Percentiles rank a stretch among this genome's conserved stretches.
Evolutionary conservation across 345 rosid genomes (phyloP).

Genomic region (Corchorus olitorius): DNA sequence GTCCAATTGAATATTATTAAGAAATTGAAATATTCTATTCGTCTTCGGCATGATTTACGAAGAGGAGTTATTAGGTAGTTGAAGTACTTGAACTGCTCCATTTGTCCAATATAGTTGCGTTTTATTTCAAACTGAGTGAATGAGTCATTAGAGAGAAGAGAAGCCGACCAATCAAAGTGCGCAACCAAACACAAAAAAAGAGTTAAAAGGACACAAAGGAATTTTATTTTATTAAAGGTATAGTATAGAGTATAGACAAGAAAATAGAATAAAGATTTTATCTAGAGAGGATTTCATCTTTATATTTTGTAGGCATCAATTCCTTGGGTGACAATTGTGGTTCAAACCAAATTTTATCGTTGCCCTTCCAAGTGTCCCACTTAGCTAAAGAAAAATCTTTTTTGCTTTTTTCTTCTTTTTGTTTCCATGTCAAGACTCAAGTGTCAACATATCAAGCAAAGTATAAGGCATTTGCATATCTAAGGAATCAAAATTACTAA

Average conservation of each 20-base stretch:
- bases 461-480: too few species aligned
- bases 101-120: background rate
- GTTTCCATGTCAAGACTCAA: too few species aligned
- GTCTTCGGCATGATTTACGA: constrained; percentile 2
- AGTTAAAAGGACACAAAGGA: background rate
- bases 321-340: background rate
- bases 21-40: background rate
- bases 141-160: background rate
- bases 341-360: background rate
- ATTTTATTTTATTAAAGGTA: background rate
- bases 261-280: background rate
- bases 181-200: background rate
- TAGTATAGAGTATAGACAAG: background rate
- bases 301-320: background rate
- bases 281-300: background rate
- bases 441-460: too few species aligned
- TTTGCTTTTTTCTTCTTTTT: too few species aligned
- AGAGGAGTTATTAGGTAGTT: background rate
- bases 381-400: too few species aligned
- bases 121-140: background rate
- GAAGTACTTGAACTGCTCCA: background rate
- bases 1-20: background rate
- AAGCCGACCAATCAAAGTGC: constrained; percentile 5
- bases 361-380: background rate
- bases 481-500: too few species aligned